Evolutionary conservation across 2,329 filamentous ascomycete genomes (phyloP).

Genomic region (Thelonectria discophora): DNA sequence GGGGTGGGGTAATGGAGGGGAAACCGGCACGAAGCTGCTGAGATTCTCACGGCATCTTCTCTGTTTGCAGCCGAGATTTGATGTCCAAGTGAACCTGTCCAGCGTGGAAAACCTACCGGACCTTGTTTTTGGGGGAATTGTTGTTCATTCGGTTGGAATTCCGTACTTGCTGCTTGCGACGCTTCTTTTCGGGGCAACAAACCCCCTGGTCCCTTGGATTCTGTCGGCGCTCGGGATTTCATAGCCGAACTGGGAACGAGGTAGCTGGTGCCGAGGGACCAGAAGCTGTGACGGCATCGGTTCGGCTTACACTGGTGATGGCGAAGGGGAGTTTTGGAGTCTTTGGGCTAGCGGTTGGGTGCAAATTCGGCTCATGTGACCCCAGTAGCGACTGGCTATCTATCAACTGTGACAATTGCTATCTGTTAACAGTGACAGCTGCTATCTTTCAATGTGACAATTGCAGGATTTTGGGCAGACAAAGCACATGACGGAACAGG

Average conservation of each 20-base stretch:
- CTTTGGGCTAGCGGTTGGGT: too few species aligned
- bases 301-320: conserved; percentile 28
- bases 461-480: too few species aligned
- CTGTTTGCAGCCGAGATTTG: neutral
- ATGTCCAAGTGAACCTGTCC: neutral
- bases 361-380: too few species aligned
- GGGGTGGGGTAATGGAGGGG: conserved; percentile 1
- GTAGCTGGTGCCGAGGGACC: conserved; percentile 33
- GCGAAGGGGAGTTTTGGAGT: too few species aligned
- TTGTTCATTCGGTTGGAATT: neutral
- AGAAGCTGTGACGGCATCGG: conserved; percentile 21
- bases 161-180: neutral
- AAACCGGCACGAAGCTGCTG: neutral
- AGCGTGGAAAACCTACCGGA: too few species aligned
- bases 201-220: conserved; percentile 1
- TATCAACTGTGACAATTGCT: too few species aligned
- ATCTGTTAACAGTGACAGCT: too few species aligned
- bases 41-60: neutral
- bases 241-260: conserved; percentile 34
- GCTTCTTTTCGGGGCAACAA: conserved; percentile 2
- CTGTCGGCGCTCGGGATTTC: conserved; percentile 35
- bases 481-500: too few species aligned
- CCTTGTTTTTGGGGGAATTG: neutral
- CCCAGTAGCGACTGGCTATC: too few species aligned
- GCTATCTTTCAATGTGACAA: too few species aligned